A percentile compares a stretch with the other conserved stretches of the same genome.
phyloP scores from a whole-genome alignment of 176 grass and related monocot genomes.

The Areca catechu region DNA sequence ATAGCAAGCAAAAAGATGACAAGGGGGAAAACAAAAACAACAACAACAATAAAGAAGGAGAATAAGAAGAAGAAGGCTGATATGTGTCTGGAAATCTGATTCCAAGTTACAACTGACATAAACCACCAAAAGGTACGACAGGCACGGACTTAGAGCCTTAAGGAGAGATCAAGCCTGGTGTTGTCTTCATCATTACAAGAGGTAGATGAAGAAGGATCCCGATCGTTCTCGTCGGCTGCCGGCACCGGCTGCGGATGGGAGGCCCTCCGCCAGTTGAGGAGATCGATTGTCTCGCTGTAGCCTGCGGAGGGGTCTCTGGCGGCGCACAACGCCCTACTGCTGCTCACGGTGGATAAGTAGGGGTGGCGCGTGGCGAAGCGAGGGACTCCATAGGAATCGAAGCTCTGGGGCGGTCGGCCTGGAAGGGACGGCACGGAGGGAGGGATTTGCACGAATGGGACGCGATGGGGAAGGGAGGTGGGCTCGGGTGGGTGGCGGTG shows the following conservation, averaged over 20 bases:
- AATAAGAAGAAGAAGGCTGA: too few relatives aligned
- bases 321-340: slow-evolving; percentile 29
- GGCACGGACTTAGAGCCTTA: slow-evolving; percentile 40
- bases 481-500: background rate
- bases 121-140: too few relatives aligned
- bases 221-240: slow-evolving; percentile 28
- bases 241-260: slow-evolving; percentile 26
- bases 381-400: slow-evolving; percentile 7
- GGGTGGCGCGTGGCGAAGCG: slow-evolving; percentile 47
- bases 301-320: slow-evolving; percentile 32
- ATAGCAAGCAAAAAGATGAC: too few relatives aligned
- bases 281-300: slow-evolving; percentile 58
- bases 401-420: background rate
- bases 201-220: slow-evolving; percentile 1
- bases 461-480: slow-evolving; percentile 32
- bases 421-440: slow-evolving; percentile 17
- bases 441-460: slow-evolving; percentile 28
- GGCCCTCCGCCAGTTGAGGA: slow-evolving; percentile 88
- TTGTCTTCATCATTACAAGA: background rate
- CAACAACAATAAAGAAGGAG: too few relatives aligned
- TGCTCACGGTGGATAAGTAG: slow-evolving; percentile 24
- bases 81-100: too few relatives aligned
- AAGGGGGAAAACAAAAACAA: too few relatives aligned
- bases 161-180: slow-evolving; percentile 48
- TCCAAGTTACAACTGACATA: too few relatives aligned